phyloP scores from a whole-genome alignment of 257 asterid species.

The Nicotiana knightiana region DNA sequence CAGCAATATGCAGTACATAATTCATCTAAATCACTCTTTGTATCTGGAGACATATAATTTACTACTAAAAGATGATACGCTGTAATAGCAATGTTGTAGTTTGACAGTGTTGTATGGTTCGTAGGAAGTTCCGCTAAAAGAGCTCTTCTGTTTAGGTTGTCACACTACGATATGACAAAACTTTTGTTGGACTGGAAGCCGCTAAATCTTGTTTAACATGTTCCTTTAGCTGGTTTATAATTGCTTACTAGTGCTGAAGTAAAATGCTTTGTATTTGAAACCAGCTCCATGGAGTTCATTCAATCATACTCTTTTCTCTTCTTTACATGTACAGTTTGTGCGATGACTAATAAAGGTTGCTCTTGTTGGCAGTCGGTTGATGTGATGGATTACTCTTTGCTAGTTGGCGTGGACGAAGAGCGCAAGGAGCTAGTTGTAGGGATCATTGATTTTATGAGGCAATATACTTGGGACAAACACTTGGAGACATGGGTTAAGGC shows the following conservation, averaged over 20 bases:
- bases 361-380: slow-evolving; percentile 59
- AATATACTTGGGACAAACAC: slow-evolving; percentile 98
- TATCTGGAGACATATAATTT: background rate
- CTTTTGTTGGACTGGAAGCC: background rate
- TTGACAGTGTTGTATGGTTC: background rate
- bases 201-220: background rate
- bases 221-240: background rate
- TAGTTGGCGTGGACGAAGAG: slow-evolving; percentile 91
- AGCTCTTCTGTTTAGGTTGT: background rate
- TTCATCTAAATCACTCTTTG: background rate
- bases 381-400: slow-evolving; percentile 92
- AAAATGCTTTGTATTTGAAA: background rate
- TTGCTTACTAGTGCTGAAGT: background rate
- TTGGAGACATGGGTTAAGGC: slow-evolving; percentile 99
- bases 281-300: background rate
- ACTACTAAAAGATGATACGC: background rate
- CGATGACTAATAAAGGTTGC: background rate
- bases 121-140: background rate
- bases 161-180: background rate
- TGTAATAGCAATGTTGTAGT: background rate
- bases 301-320: background rate
- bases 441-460: slow-evolving; percentile 92
- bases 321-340: background rate
- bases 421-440: slow-evolving; percentile 81
- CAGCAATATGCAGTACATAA: background rate